Conservation (phyloP, 2,329 filamentous ascomycete species). For the Paradendryphiella salina region DNA sequence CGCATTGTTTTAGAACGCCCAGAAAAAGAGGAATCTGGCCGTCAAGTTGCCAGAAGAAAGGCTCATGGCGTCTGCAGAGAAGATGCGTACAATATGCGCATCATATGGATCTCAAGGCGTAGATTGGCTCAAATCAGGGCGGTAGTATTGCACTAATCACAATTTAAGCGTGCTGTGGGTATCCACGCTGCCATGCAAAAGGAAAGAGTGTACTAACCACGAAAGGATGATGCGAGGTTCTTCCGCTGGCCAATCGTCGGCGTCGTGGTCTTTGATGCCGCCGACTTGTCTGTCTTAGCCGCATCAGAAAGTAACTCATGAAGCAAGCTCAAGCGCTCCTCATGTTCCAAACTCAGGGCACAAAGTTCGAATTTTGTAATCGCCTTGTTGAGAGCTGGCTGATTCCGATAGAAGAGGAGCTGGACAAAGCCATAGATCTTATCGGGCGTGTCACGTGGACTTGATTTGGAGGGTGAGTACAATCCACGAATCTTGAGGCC, state of each 20-base stretch:
- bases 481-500: slow-evolving; percentile 19
- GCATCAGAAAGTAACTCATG: slow-evolving; percentile 12
- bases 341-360: slow-evolving; percentile 6
- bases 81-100: neutral
- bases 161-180: neutral
- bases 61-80: neutral
- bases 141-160: no score
- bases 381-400: slow-evolving; percentile 19
- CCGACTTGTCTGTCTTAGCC: neutral
- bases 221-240: slow-evolving; percentile 3
- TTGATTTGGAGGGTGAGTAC: slow-evolving; percentile 29
- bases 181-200: neutral
- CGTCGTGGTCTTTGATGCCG: slow-evolving; percentile 5
- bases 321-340: slow-evolving; percentile 16
- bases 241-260: slow-evolving; percentile 10
- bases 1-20: neutral
- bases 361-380: slow-evolving; percentile 21
- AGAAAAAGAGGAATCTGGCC: neutral
- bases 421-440: slow-evolving; percentile 24
- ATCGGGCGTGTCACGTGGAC: slow-evolving; percentile 10
- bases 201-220: slow-evolving; percentile 15
- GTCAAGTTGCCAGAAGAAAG: neutral
- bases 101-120: neutral
- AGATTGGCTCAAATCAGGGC: neutral
- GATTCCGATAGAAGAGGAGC: slow-evolving; percentile 20